A percentile compares a stretch with the other conserved stretches of the same genome.
phyloP scores from a whole-genome alignment of 2,329 filamentous ascomycete genomes.

The Fusarium sp. region DNA sequence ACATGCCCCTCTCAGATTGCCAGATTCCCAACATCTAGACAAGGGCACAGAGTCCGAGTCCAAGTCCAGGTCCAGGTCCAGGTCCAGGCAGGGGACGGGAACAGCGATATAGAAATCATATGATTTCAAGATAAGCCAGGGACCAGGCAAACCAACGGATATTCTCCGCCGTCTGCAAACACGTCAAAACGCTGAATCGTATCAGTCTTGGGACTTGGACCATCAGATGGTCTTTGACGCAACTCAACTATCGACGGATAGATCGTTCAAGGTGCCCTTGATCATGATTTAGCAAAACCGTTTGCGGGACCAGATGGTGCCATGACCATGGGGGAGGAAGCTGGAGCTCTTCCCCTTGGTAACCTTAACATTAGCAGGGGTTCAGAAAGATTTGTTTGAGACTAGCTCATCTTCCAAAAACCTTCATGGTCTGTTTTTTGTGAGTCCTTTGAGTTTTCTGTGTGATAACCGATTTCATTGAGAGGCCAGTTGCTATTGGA shows the following conservation, averaged over 20 bases:
- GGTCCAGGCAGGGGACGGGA: constrained; percentile 17
- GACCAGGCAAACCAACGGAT: constrained; percentile 22
- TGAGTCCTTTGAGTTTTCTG: neutral
- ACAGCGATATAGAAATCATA: constrained; percentile 30
- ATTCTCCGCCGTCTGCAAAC: constrained; percentile 22
- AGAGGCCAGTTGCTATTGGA: constrained; percentile 20
- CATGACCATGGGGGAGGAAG: constrained; percentile 16
- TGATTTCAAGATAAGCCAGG: constrained; percentile 25
- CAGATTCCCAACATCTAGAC: constrained; percentile 25
- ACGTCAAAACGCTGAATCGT: constrained; percentile 16
- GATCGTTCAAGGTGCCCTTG: neutral
- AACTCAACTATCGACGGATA: neutral
- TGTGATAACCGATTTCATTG: constrained; percentile 5
- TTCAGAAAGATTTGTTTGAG: constrained; percentile 21
- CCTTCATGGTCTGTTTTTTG: constrained; percentile 31
- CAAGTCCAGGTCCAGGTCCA: constrained; percentile 3
- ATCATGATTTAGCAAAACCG: constrained; percentile 22
- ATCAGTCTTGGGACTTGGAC: constrained; percentile 22
- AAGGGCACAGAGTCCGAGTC: constrained; percentile 20
- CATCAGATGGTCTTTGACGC: constrained; percentile 9
- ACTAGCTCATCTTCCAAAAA: constrained; percentile 22
- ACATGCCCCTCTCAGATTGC: constrained; percentile 24
- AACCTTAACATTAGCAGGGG: constrained; percentile 15
- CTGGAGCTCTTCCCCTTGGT: constrained; percentile 7
- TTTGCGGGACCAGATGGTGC: constrained; percentile 38